Base-by-base conservation (phyloP, 495 filamentous ascomycete genomes). In the Daldinia caldariorum region DNA sequence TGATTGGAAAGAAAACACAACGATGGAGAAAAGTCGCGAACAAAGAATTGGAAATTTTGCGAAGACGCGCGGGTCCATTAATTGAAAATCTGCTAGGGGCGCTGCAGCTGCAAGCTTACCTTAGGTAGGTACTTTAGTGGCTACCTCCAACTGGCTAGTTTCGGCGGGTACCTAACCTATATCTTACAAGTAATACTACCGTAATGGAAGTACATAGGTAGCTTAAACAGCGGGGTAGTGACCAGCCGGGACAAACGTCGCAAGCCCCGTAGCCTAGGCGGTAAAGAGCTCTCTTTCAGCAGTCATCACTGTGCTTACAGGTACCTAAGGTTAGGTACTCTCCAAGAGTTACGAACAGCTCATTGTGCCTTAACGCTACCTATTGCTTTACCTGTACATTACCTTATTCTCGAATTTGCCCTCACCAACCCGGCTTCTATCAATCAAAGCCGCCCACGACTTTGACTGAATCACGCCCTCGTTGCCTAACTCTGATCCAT, bases 1-100 rank as follows among this genome's bases (percentile, higher is more conserved):
- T 71, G 69, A 71, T 63, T 66, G 32, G 47, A 63, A 62, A 71
- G 54, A 71, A 71, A 62, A 71, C 58, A 60, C 68, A 62, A 43
- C 53, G 41, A 71, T 66, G 43, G 57, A 53, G 57, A 53, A 43
- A 32, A 6, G 49, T 53, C 49, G 29, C 49, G 49, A 53, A 14
- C 5, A 26, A 26, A n/a, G 31, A 9, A 53, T 32, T 32, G 49
- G 49, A 53, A 56, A 56, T 56, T 56, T 38, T 56, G 29, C 49
- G 49, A 53, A 53, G 49, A 53, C 49, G 49, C 39, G 39, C 49
- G 49, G 49, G 22, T 53, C 49, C 49, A 47, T 47, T 47, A 47
- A 47, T 47, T n/a, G 31, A 57, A 57, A 60, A 57, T 43, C 45
- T 65, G 34, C 67, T 37, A 37, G 58, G 57, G 35, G 20, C n/a